Percentiles rank a stretch among this genome's conserved stretches.
Conservation (phyloP, 139 green algal genomes). For the Pseudopediastrum boryanum region DNA sequence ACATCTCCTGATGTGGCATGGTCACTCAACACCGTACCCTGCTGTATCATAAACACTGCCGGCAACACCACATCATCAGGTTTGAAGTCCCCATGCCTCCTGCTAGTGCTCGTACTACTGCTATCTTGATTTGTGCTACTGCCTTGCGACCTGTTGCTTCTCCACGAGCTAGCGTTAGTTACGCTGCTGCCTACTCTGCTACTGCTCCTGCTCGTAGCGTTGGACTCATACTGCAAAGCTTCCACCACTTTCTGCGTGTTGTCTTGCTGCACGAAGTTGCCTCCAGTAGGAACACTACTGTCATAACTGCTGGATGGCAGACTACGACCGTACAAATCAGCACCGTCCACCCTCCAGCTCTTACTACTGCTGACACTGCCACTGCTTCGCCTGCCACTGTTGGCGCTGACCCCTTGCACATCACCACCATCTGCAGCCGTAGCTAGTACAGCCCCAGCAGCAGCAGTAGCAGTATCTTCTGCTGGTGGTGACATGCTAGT, state of each 20-base stretch:
- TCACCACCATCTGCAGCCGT: too few species aligned
- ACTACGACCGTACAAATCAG: constrained; percentile 36
- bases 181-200: not conserved
- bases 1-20: constrained; percentile 28
- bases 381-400: not conserved
- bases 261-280: constrained; percentile 21
- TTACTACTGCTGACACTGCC: not conserved
- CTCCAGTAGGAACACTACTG: not conserved
- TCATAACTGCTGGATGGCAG: constrained; percentile 17
- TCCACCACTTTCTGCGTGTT: constrained; percentile 15
- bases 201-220: not conserved
- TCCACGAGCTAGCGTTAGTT: too few species aligned
- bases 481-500: not conserved
- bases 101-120: too few species aligned
- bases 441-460: too few species aligned
- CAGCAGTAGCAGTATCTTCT: too few species aligned
- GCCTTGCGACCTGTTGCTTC: too few species aligned
- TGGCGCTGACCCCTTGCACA: too few species aligned
- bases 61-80: not conserved
- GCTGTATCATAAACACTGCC: constrained; percentile 12
- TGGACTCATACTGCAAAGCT: not conserved
- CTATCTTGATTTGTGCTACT: too few species aligned
- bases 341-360: constrained; percentile 5
- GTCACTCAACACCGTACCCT: constrained; percentile 25
- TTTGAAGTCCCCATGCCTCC: not conserved